These are phyloP conservation scores for Naematelia encephala DNA, from an alignment of 768 basidiomycete genomes.

Conservation along the genomic window DNA sequence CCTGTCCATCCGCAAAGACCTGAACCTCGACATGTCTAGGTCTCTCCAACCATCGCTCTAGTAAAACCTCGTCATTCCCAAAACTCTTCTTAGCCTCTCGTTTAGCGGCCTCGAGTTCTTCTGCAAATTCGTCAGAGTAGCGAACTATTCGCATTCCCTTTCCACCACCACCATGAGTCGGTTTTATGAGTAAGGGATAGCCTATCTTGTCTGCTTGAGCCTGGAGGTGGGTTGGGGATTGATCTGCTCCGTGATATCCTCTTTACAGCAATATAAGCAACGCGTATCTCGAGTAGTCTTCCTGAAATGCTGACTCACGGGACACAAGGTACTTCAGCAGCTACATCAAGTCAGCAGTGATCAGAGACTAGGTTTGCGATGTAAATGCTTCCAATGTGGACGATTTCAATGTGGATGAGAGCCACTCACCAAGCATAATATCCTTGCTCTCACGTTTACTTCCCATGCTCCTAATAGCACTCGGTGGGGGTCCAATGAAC, in stretches of 20 bases:
- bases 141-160: constrained; percentile 89
- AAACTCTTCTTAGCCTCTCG: constrained; percentile 85
- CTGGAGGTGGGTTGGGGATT: constrained; percentile 68
- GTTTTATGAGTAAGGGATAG: constrained; percentile 91
- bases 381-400: background rate
- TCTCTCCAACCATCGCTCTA: constrained; percentile 82
- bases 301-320: constrained; percentile 53
- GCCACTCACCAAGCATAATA: constrained; percentile 71
- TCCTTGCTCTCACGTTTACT: constrained; percentile 98
- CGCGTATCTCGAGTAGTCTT: background rate
- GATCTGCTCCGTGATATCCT: constrained; percentile 83
- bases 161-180: constrained; percentile 92
- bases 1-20: constrained; percentile 78
- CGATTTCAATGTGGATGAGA: background rate
- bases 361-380: background rate
- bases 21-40: constrained; percentile 94
- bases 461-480: constrained; percentile 89
- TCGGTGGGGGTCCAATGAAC: constrained; percentile 85
- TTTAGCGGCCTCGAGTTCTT: constrained; percentile 79
- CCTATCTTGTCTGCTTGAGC: constrained; percentile 70
- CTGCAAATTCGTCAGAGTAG: constrained; percentile 66
- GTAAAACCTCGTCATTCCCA: constrained; percentile 76
- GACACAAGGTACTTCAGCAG: constrained; percentile 85
- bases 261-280: constrained; percentile 9
- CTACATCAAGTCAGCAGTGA: constrained; percentile 53